Evolutionary conservation across 2,329 filamentous ascomycete species (phyloP).

Genomic region (Fusarium coffeatum): DNA sequence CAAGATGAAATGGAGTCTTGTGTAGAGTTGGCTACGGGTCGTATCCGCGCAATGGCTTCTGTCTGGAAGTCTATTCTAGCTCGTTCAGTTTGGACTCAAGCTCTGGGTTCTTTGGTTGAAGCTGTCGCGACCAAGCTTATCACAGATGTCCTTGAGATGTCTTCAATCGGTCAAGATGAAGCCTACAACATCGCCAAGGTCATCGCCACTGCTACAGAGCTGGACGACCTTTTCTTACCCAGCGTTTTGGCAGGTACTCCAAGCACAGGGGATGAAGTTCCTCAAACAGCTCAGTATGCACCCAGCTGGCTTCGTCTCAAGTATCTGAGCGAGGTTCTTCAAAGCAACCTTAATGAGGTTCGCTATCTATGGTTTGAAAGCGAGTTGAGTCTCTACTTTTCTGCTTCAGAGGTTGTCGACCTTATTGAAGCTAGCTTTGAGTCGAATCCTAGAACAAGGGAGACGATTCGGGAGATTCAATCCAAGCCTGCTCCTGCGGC

Average conservation of each 20-base stretch:
- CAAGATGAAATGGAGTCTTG: slow-evolving; percentile 65
- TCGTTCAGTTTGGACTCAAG: slow-evolving; percentile 71
- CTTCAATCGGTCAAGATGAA: slow-evolving; percentile 71
- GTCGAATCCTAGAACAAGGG: slow-evolving; percentile 68
- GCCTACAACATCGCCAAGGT: slow-evolving; percentile 70
- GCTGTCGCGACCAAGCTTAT: slow-evolving; percentile 70
- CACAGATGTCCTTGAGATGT: slow-evolving; percentile 70
- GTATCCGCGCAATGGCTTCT: slow-evolving; percentile 64
- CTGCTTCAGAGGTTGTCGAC: slow-evolving; percentile 70
- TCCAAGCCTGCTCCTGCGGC: slow-evolving; percentile 59
- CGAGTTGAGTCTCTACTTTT: slow-evolving; percentile 73
- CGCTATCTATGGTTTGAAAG: slow-evolving; percentile 73
- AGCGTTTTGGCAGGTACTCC: slow-evolving; percentile 50
- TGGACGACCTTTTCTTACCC: slow-evolving; percentile 70
- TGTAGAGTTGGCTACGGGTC: slow-evolving; percentile 64
- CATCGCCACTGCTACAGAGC: slow-evolving; percentile 66
- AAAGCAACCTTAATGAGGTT: slow-evolving; percentile 74
- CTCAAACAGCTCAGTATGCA: slow-evolving; percentile 70
- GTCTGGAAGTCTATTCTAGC: slow-evolving; percentile 70
- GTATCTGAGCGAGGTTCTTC: slow-evolving; percentile 72
- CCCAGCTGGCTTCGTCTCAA: slow-evolving; percentile 72
- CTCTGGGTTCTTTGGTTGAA: slow-evolving; percentile 69
- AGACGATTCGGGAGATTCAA: slow-evolving; percentile 69
- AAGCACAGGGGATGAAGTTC: slow-evolving; percentile 56
- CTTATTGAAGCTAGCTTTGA: slow-evolving; percentile 73